phyloP scores from a whole-genome alignment of 345 rosid genomes.

The Noccaea caerulescens region DNA sequence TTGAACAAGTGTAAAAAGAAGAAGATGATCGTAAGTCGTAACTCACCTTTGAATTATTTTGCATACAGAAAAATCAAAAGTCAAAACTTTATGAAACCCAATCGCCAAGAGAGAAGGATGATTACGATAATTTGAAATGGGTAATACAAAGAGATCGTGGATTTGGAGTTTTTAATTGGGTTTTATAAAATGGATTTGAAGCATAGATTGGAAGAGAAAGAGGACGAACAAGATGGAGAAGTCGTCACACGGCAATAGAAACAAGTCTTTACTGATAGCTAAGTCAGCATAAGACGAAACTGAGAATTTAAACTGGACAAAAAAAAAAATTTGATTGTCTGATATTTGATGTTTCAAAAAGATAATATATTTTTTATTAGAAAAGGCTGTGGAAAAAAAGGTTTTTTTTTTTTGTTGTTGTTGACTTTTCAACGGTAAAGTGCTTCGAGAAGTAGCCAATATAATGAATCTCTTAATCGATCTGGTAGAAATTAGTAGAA shows the following conservation, averaged over 20 bases:
- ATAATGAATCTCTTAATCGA: neutral
- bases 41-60: constrained; percentile 37
- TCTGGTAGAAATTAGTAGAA: neutral
- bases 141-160: constrained; percentile 19
- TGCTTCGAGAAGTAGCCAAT: constrained; percentile 21
- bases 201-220: constrained; percentile 23
- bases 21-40: neutral
- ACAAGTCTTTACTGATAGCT: constrained; percentile 30
- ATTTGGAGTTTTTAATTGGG: neutral
- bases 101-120: constrained; percentile 9
- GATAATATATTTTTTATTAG: neutral
- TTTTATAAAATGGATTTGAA: constrained; percentile 3
- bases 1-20: constrained; percentile 3
- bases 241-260: constrained; percentile 40
- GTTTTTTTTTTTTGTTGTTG: neutral
- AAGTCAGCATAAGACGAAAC: constrained; percentile 34
- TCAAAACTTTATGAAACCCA: constrained; percentile 17
- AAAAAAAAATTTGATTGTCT: neutral
- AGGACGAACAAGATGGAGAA: constrained; percentile 26
- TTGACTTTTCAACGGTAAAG: constrained; percentile 34
- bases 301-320: constrained; percentile 12
- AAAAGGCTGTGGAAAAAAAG: neutral
- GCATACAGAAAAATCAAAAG: constrained; percentile 22
- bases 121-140: neutral
- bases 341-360: neutral